Base-by-base conservation (phyloP, 2,329 filamentous ascomycete genomes). In the Clathrospora elynae region DNA sequence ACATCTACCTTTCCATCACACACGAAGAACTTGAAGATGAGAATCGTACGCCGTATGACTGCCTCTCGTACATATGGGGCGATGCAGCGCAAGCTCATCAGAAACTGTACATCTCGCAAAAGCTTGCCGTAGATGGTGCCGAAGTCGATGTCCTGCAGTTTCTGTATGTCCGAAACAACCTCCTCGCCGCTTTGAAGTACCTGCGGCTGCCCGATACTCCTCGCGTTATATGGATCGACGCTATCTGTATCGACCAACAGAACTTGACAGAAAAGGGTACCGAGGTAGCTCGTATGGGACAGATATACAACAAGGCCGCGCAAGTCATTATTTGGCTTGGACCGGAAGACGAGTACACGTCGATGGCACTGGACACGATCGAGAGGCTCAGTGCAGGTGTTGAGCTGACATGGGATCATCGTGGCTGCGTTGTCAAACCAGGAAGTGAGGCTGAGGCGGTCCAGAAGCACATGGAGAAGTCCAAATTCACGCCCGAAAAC, bases 201-300 rank as follows among this genome's bases (percentile, higher is more conserved):
- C 29, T 40, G 7, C 42, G 35, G 8, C 9, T 29, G 4, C 5
- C 6, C 1, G 5, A 35, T 1, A 10, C 3, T 3, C 17, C 29
- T 6, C 5, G 34, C 7, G 8, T 10, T 3, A 19, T 45, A 0
- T 45, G 30, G 35, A 30, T 40, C 5, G 42, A 40, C 6, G 35
- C 35, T n/a, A n/a, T 45, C 1, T 45, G 35, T 14, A 45, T 45
- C 10, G 25, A 40, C 2, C 35, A 45, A 18, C 6, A 13, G 2
- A 29, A 45, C 13, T 2, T 29, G 2, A 12, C 8, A 0, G 35
- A 40, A 10, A 14, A 14, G 3, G 34, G 26, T 12, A 10, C 25
- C 1, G 35, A 45, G 31, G 35, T 45, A 11, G 18, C 24, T 6
- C n/a, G 33, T 2, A 31, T 45, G 35, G 23, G 22, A 14, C 7